A percentile compares a stretch with the other conserved stretches of the same genome.
These are phyloP conservation scores for Annulohypoxylon maeteangense DNA, from an alignment of 495 filamentous ascomycete species.

Conservation along the genomic window DNA sequence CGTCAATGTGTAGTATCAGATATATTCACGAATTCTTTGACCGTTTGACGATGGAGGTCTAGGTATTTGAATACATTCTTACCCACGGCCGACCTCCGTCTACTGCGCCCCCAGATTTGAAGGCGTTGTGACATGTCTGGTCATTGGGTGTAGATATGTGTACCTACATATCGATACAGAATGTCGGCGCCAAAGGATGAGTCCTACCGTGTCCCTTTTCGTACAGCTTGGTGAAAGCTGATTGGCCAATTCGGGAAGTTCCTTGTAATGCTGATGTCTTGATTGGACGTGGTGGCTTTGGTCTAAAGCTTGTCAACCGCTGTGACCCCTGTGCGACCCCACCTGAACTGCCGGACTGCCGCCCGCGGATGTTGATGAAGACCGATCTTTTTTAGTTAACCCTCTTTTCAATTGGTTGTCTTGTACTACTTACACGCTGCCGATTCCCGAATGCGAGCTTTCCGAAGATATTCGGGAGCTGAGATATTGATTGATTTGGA, in stretches of 20 bases:
- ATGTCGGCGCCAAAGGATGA: conserved; percentile 22
- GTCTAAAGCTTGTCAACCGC: conserved; percentile 16
- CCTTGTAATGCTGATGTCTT: conserved; percentile 19
- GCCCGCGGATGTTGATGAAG: conserved; percentile 7
- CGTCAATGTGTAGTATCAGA: not conserved
- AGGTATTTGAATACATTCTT: conserved; percentile 16
- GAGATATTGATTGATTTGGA: not conserved
- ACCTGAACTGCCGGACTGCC: conserved; percentile 4
- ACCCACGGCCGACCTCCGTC: not conserved
- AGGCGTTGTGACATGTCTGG: conserved; percentile 19
- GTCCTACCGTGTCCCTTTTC: not conserved
- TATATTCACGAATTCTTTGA: conserved; percentile 19
- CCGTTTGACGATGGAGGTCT: conserved; percentile 27
- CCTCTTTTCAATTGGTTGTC: not conserved
- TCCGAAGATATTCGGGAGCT: not conserved
- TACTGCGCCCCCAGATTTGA: not conserved
- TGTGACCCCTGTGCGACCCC: conserved; percentile 5
- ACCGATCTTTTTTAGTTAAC: not conserved
- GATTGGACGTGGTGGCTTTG: conserved; percentile 22
- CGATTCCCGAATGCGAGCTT: not conserved
- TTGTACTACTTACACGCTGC: conserved; percentile 7
- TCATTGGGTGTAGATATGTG: conserved; percentile 19
- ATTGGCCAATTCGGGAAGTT: conserved; percentile 8
- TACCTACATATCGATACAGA: not conserved
- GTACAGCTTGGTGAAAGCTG: not conserved